Evolutionary conservation across 805 yeast genomes (phyloP).

Genomic region (Komagataella mondaviorum): DNA sequence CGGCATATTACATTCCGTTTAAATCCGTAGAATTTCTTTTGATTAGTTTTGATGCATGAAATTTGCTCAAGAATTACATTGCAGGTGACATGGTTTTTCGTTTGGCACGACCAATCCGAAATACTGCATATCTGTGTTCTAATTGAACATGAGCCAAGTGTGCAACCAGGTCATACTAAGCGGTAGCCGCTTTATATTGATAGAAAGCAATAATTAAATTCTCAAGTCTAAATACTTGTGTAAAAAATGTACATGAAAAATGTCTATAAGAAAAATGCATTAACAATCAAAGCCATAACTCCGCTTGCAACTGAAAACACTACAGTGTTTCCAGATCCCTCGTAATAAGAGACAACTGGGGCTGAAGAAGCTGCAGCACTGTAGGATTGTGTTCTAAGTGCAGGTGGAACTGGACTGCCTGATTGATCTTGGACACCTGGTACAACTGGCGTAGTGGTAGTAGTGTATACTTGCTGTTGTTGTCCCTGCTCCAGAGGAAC

Average conservation of each 20-base stretch:
- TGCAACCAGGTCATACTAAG: no score
- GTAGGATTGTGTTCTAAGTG: background rate
- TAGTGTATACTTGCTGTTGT: background rate
- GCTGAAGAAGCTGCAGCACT: background rate
- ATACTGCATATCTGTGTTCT: no score
- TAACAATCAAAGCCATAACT: background rate
- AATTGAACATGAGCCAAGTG: no score
- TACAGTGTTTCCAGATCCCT: background rate
- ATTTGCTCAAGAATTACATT: no score
- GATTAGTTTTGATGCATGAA: no score
- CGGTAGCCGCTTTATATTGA: no score
- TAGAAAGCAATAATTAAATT: no score
- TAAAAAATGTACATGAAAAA: background rate
- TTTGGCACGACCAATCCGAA: no score
- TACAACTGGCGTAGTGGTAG: background rate
- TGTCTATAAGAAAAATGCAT: background rate
- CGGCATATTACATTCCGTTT: no score
- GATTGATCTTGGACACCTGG: background rate
- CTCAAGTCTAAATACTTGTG: background rate
- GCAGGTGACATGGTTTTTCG: no score
- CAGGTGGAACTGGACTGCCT: background rate
- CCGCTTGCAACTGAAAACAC: background rate
- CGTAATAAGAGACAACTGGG: background rate
- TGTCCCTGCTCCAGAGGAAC: background rate
- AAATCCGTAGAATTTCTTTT: no score